Base-by-base conservation (phyloP, 1,284 basidiomycete species). In the Leccinum insigne region DNA sequence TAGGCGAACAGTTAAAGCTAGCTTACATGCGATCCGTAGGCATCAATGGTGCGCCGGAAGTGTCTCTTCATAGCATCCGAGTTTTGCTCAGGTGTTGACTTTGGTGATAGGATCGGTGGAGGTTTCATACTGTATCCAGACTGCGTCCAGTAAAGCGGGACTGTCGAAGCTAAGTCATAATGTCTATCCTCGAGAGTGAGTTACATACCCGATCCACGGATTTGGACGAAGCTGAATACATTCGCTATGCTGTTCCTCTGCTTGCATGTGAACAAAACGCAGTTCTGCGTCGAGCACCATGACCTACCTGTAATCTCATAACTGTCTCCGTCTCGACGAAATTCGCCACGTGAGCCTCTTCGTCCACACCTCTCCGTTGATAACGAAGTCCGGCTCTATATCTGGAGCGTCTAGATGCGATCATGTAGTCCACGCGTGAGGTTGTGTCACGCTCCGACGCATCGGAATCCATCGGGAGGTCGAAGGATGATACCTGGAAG, bases 291-390 rank as follows among this genome's bases (percentile, higher is more conserved):
- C 16, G 5, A 68, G 21, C 6, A 38, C 5, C 35, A 6, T 6
- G 60, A 67, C 82, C 66, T 68, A 93, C 94, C 81, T 91, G 85
- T 14, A 95, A 85, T 44, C 87, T 83, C 79, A 94, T 86, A 66
- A 98, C 88, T 32, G 94, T 92, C 80, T 98, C 96, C 0, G 94
- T 96, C 79, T 98, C 95, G 44, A 96, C 95, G 76, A 95, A 96
- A 78, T 96, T 97, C 5, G 94, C 93, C 11, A 91, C 91, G 73
- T 89, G 84, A 13, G 93, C 90, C 69, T 92, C 89, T 65, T 91
- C 86, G 72, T 99, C 95, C 65, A 99, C 89, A 3, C 98, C 98
- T 72, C 98, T 86, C 35, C 95, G 89, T 77, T 99, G 98, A 83
- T 98, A 99, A 62, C 98, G 87, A 60, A 99, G 88, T 1, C 98